Conservation (phyloP, 2,329 filamentous ascomycete genomes). For the Clonostachys byssicola region DNA sequence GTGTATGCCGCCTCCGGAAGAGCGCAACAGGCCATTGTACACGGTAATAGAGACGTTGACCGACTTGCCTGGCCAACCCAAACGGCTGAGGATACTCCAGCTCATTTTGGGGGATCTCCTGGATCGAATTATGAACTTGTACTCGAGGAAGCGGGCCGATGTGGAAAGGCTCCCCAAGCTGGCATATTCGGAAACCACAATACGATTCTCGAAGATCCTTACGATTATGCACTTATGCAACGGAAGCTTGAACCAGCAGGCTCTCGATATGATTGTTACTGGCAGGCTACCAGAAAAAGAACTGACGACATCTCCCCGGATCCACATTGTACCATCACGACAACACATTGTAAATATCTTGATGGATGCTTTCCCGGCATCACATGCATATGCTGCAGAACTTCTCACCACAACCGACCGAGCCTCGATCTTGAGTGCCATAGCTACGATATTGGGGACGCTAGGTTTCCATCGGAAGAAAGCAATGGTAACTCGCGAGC, state of each 20-base stretch:
- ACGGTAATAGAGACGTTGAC: conserved; percentile 7
- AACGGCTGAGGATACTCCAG: conserved; percentile 50
- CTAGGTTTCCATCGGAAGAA: conserved; percentile 85
- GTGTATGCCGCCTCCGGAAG: conserved; percentile 38
- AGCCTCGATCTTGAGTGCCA: conserved; percentile 76
- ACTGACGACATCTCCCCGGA: conserved; percentile 46
- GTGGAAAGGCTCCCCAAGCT: conserved; percentile 68
- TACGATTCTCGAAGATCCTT: conserved; percentile 69
- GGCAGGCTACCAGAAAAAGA: conserved; percentile 50
- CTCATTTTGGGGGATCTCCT: conserved; percentile 66
- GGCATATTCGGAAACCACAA: conserved; percentile 66
- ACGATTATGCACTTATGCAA: conserved; percentile 61
- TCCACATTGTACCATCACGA: conserved; percentile 52
- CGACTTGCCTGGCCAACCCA: conserved; percentile 39
- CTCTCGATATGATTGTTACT: conserved; percentile 61
- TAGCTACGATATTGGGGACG: conserved; percentile 77
- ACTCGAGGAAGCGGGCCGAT: conserved; percentile 67
- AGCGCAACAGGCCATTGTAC: no score
- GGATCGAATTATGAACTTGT: conserved; percentile 70
- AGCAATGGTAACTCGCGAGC: conserved; percentile 81
- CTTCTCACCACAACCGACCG: conserved; percentile 70
- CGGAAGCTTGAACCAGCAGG: conserved; percentile 56
- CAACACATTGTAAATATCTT: conserved; percentile 61
- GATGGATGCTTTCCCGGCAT: conserved; percentile 50
- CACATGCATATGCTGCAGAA: conserved; percentile 54